These are phyloP conservation scores for Daldinia eschscholtzii DNA, from an alignment of 2,329 filamentous ascomycete species.

Conservation along the genomic window DNA sequence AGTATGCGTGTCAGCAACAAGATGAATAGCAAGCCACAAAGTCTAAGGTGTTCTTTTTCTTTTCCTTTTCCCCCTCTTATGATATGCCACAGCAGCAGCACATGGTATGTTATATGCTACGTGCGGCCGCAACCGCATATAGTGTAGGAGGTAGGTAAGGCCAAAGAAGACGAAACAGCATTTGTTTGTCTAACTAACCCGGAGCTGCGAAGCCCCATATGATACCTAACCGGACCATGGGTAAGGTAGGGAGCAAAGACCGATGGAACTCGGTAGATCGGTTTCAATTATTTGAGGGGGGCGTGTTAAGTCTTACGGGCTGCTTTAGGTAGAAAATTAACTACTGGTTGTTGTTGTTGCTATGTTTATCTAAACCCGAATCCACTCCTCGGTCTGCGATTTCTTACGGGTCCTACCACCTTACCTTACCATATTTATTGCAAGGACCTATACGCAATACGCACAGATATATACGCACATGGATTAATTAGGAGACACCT, in stretches of 20 bases:
- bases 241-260: neutral
- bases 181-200: neutral
- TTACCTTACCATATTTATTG: neutral
- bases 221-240: neutral
- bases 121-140: constrained; percentile 21
- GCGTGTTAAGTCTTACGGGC: neutral
- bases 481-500: no score
- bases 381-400: constrained; percentile 6
- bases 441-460: neutral
- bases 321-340: neutral
- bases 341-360: neutral
- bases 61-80: constrained; percentile 2
- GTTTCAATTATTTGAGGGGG: constrained; percentile 2
- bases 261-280: constrained; percentile 10
- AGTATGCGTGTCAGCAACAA: constrained; percentile 33
- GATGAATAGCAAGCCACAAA: neutral
- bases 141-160: neutral
- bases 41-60: neutral
- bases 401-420: constrained; percentile 8
- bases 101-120: constrained; percentile 13
- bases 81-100: constrained; percentile 5
- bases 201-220: constrained; percentile 25
- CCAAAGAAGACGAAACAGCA: neutral
- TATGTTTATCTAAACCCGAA: constrained; percentile 5
- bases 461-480: neutral